Evolutionary conservation across 345 rosid genomes (phyloP), one percentile per base, ranked within the genome.

Genomic region (Citrus sp.): DNA sequence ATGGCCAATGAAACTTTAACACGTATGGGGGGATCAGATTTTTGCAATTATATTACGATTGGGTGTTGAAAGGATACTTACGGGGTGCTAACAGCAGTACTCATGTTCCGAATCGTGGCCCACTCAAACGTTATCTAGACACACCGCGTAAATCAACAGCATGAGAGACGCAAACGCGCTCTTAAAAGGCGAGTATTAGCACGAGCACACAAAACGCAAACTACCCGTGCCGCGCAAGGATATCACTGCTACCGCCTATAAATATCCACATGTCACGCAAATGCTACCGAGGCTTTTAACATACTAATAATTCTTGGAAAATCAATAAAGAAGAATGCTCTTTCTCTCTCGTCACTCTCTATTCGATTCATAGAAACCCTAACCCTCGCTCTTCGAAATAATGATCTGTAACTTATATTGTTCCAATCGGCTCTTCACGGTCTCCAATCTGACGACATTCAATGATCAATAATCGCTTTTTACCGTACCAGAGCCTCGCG

Each of bases 341-440:
- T 42, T 18, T 59, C 46, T 4, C 42, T 51, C 18, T 12, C 18
- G 14, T 46, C 51, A 3, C 18, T 42, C 9, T 32, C 27, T 65
- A n/a, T 66, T 14, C 25, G 64, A 18, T 66, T 55, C 22, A 35
- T 35, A 6, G 54, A 67, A 76, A 35, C 79, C 73, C 79, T 76
- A 67, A 54, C 72, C 49, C 78, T 65, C 34, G 21, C 21, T 10
- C 8, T 51, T 42, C 16, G n/a, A 64, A 46, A 64, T 25, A 19
- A 60, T 61, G 69, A 10, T 56, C 34, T 7, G 63, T 54, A 40
- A 27, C 58, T 9, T 35, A 32, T 14, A n/a, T 40, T n/a, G 7
- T 34, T 73, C 38, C 51, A 7, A 56, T 75, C 19, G 72, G 19
- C 56, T 24, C 64, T 54, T 56, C 38, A n/a, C 22, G 46, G 71